Evolutionary conservation across 192 early-diverging fungal species (phyloP).

Genomic region (Irineochytrium annulatum): DNA sequence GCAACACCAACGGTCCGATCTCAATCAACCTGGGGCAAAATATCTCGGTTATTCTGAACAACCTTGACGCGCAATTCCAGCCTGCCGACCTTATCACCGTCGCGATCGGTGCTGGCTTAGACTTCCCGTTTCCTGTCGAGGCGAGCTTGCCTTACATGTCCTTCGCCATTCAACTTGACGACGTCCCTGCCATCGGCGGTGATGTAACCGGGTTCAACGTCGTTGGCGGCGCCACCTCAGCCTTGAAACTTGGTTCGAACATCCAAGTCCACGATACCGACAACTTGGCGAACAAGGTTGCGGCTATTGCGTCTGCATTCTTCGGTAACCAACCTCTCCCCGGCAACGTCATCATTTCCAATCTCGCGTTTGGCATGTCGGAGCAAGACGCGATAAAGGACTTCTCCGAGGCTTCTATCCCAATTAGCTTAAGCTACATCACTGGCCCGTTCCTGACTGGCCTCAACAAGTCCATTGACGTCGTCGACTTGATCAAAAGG

Average conservation of each 20-base stretch:
- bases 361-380: conserved; percentile 11
- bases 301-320: conserved; percentile 9
- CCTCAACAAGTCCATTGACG: neutral
- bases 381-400: conserved; percentile 12
- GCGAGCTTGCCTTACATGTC: conserved; percentile 17
- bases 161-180: conserved; percentile 11
- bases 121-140: conserved; percentile 8
- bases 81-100: conserved; percentile 4
- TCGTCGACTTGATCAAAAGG: neutral
- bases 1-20: neutral
- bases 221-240: conserved; percentile 3
- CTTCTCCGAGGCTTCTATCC: conserved; percentile 6
- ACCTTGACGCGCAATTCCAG: neutral
- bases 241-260: conserved; percentile 2
- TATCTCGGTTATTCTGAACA: neutral
- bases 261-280: conserved; percentile 10
- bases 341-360: conserved; percentile 13
- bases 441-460: neutral
- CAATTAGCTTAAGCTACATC: neutral
- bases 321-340: conserved; percentile 12
- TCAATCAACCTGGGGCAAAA: neutral
- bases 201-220: conserved; percentile 13
- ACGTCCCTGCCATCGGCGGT: conserved; percentile 2
- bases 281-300: conserved; percentile 11
- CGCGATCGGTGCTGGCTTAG: conserved; percentile 4